These are phyloP conservation scores for Gloeopeniophorella convolvens DNA, from an alignment of 768 basidiomycete genomes.

Conservation along the genomic window DNA sequence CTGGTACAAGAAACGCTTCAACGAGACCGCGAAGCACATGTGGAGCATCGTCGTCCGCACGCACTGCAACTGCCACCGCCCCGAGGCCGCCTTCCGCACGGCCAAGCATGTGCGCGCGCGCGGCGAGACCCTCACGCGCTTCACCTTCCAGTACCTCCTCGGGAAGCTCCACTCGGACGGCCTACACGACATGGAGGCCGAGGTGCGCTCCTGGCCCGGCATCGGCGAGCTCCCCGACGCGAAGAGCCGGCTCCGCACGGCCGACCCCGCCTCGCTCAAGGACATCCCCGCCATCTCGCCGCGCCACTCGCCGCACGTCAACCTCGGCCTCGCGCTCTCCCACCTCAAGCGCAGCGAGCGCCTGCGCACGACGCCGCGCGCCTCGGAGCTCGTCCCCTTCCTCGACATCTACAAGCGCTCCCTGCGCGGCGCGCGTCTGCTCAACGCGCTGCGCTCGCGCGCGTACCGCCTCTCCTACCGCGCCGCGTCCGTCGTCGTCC, in stretches of 20 bases:
- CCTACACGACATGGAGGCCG: not conserved
- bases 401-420: constrained; percentile 15
- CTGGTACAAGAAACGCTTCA: not conserved
- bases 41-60: constrained; percentile 38
- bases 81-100: constrained; percentile 39
- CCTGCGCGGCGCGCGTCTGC: not conserved
- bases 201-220: not conserved
- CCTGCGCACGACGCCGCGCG: not conserved
- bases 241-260: not conserved
- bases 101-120: constrained; percentile 32
- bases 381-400: constrained; percentile 14
- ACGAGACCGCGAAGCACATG: constrained; percentile 8
- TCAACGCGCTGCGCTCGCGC: constrained; percentile 5
- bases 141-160: constrained; percentile 33
- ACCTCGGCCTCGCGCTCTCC: constrained; percentile 1
- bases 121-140: constrained; percentile 28
- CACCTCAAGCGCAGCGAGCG: not conserved
- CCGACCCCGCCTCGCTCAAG: not conserved
- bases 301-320: not conserved
- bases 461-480: constrained; percentile 6
- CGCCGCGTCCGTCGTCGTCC: constrained; percentile 7
- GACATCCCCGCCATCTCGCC: constrained; percentile 1
- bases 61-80: constrained; percentile 34
- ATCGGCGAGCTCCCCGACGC: not conserved
- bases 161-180: constrained; percentile 20